Evolutionary conservation across 768 basidiomycete genomes (phyloP).

Genomic region (Jaapia argillacea): DNA sequence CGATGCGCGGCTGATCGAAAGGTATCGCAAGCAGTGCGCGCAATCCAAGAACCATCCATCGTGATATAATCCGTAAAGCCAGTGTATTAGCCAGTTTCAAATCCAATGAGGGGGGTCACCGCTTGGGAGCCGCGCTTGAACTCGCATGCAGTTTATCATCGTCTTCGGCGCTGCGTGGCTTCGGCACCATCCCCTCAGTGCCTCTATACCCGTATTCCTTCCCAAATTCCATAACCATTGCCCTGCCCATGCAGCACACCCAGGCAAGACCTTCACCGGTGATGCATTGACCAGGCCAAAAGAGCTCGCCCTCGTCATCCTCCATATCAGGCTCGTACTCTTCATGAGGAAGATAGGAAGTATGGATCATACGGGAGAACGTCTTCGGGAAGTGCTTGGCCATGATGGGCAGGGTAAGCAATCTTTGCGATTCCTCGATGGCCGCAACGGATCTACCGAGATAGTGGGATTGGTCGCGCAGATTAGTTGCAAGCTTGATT

Average conservation of each 20-base stretch:
- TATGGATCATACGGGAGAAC: constrained; percentile 62
- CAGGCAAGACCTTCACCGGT: constrained; percentile 76
- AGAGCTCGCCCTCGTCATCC: constrained; percentile 80
- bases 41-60: too few relatives aligned
- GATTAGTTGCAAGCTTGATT: too few relatives aligned
- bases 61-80: too few relatives aligned
- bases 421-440: constrained; percentile 33
- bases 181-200: constrained; percentile 32
- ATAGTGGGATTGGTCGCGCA: too few relatives aligned
- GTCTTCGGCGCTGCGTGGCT: not conserved
- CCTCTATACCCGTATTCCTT: constrained; percentile 66
- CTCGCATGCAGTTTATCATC: not conserved
- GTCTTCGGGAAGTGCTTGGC: constrained; percentile 67
- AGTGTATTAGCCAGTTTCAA: too few relatives aligned
- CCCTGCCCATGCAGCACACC: constrained; percentile 82
- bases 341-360: constrained; percentile 50
- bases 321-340: constrained; percentile 78
- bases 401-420: constrained; percentile 57
- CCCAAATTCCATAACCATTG: constrained; percentile 79
- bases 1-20: too few relatives aligned
- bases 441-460: constrained; percentile 21
- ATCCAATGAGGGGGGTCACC: too few relatives aligned
- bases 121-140: too few relatives aligned
- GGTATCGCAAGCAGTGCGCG: too few relatives aligned
- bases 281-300: constrained; percentile 68